Evolutionary conservation across 176 grass and related monocot genomes (phyloP).

Genomic region (Phoenix dactylifera): DNA sequence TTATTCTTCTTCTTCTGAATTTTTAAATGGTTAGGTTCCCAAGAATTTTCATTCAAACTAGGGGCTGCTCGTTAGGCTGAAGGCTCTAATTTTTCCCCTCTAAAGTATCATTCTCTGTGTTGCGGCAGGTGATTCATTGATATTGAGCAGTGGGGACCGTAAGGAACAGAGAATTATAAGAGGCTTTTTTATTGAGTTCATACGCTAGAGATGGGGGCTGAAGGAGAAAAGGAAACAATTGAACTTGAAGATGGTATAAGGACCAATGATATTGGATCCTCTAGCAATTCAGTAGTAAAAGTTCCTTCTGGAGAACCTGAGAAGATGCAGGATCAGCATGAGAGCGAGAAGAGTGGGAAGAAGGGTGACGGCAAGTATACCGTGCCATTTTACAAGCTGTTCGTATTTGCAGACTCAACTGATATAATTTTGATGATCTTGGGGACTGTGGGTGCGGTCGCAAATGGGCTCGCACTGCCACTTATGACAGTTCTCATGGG

Average conservation of each 20-base stretch:
- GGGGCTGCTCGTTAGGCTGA: no score
- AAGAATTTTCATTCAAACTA: no score
- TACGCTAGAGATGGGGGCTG: not conserved
- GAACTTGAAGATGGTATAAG: not conserved
- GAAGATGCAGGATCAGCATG: conserved; percentile 1
- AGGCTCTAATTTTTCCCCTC: no score
- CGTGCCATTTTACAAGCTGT: conserved; percentile 82
- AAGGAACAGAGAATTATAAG: no score
- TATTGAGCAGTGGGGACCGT: no score
- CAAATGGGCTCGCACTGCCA: conserved; percentile 76
- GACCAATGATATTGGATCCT: not conserved
- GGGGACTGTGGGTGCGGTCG: conserved; percentile 59
- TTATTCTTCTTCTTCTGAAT: no score
- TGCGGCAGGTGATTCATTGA: no score
- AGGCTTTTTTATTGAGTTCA: no score
- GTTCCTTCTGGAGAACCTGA: not conserved
- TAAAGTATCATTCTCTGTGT: no score
- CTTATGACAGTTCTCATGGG: conserved; percentile 92
- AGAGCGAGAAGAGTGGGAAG: not conserved
- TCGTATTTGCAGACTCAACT: conserved; percentile 70
- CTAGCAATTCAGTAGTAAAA: not conserved
- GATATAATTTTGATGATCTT: conserved; percentile 63
- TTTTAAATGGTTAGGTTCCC: no score
- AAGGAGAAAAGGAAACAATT: not conserved
- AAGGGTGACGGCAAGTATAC: conserved; percentile 8